Conservation (phyloP, 139 green algal genomes). For the Parachlorella kessleri region DNA sequence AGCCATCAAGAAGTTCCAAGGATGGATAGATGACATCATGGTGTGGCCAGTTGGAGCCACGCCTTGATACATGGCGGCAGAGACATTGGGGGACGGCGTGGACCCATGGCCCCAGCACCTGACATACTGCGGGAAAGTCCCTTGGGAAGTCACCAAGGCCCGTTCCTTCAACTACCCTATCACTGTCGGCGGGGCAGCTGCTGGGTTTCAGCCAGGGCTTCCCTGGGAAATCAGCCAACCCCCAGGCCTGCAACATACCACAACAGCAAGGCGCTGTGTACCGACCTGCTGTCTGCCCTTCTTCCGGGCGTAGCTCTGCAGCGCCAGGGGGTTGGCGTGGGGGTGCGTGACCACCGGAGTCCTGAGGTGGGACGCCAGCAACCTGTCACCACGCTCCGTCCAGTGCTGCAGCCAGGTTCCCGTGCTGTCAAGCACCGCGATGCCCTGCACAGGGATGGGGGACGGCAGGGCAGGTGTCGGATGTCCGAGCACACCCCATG, state of each 20-base stretch:
- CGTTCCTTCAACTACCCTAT: neutral
- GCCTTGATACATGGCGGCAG: too few relatives aligned
- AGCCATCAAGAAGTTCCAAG: neutral
- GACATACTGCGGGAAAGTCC: too few relatives aligned
- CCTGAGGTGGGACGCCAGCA: slow-evolving; percentile 6
- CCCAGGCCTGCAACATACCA: neutral
- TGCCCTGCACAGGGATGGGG: neutral
- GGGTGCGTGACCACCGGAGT: slow-evolving; percentile 29
- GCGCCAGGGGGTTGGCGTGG: slow-evolving; percentile 19
- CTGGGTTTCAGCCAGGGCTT: neutral
- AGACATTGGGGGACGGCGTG: too few relatives aligned
- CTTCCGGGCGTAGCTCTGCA: slow-evolving; percentile 25
- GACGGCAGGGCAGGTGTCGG: neutral
- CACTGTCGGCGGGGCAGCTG: neutral
- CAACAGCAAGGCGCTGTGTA: neutral
- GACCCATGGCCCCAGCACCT: too few relatives aligned
- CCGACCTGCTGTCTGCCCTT: slow-evolving; percentile 1
- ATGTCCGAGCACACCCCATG: neutral
- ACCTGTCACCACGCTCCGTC: neutral
- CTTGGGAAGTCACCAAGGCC: neutral
- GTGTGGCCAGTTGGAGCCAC: neutral
- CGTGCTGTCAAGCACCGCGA: slow-evolving; percentile 4
- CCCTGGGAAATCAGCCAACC: neutral
- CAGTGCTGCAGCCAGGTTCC: slow-evolving; percentile 10
- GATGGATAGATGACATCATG: neutral